These are phyloP conservation scores for Apiotrichum veenhuisii DNA, from an alignment of 1,284 basidiomycete species.

Conservation along the genomic window DNA sequence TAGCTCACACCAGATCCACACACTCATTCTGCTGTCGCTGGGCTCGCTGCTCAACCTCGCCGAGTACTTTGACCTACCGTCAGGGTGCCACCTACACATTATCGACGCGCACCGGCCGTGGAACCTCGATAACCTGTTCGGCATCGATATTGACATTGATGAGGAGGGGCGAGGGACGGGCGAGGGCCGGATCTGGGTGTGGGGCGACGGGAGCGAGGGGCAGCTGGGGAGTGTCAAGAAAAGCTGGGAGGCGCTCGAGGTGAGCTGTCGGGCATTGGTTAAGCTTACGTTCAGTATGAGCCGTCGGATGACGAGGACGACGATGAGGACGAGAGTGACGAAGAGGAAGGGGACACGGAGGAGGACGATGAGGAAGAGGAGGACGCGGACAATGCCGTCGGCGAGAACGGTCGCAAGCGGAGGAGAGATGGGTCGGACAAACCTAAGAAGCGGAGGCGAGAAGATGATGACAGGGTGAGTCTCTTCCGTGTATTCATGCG, in stretches of 20 bases:
- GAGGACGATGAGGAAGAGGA: conserved; percentile 55
- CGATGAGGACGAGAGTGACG: conserved; percentile 53
- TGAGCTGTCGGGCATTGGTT: conserved; percentile 47
- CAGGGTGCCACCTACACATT: conserved; percentile 70
- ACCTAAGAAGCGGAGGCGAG: conserved; percentile 27
- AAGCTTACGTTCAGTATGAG: conserved; percentile 25
- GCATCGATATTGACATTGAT: conserved; percentile 51
- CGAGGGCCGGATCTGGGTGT: conserved; percentile 62
- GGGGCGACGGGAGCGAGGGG: conserved; percentile 81
- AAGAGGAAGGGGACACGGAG: conserved; percentile 47
- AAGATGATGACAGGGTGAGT: conserved; percentile 31
- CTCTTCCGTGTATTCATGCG: background rate
- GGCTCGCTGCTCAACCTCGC: conserved; percentile 83
- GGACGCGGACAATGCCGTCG: conserved; percentile 45
- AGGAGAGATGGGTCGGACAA: conserved; percentile 37
- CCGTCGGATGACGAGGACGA: conserved; percentile 41
- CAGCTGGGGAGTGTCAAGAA: conserved; percentile 52
- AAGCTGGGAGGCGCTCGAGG: conserved; percentile 65
- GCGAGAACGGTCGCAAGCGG: conserved; percentile 56
- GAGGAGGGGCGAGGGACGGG: conserved; percentile 52
- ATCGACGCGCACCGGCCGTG: conserved; percentile 92
- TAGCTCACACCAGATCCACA: conserved; percentile 65
- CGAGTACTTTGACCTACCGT: conserved; percentile 49
- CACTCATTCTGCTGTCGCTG: conserved; percentile 87
- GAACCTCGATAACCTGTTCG: conserved; percentile 85